Conservation (phyloP, 768 basidiomycete genomes). For the Boletus huronensis region DNA sequence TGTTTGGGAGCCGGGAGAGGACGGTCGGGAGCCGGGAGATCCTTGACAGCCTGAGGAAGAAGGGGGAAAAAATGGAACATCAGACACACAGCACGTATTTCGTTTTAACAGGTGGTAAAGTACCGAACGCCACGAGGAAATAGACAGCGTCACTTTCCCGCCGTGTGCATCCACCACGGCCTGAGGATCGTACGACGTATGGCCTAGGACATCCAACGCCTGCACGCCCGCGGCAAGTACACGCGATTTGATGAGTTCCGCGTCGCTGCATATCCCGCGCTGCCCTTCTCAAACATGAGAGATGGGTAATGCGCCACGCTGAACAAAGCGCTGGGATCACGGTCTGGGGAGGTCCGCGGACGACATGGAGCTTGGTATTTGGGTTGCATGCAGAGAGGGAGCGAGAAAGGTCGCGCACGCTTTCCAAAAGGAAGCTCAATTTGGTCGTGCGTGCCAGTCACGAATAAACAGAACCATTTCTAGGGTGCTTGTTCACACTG, state of each 20-base stretch:
- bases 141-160: slow-evolving; percentile 1
- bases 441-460: slow-evolving; percentile 8
- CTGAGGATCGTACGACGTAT: neutral
- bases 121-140: slow-evolving; percentile 10
- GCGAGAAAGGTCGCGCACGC: slow-evolving; percentile 6
- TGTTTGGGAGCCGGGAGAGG: slow-evolving; percentile 6
- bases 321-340: slow-evolving; percentile 9
- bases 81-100: neutral
- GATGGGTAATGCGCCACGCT: slow-evolving; percentile 13
- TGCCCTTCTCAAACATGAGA: slow-evolving; percentile 9
- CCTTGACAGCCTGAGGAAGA: slow-evolving; percentile 12
- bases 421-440: slow-evolving; percentile 13
- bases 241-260: slow-evolving; percentile 4
- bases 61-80: neutral
- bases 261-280: neutral
- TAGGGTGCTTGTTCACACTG: slow-evolving; percentile 3
- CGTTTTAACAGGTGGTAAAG: neutral
- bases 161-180: slow-evolving; percentile 2
- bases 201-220: neutral
- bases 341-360: slow-evolving; percentile 20
- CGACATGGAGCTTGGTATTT: slow-evolving; percentile 16
- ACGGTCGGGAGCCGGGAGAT: slow-evolving; percentile 6
- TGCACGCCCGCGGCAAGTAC: neutral
- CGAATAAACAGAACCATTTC: neutral
- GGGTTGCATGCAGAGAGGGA: slow-evolving; percentile 10